Evolutionary conservation across 176 grass and related monocot species (phyloP), one percentile per base, ranked within the genome.

Genomic region (Bonia amplexicaulis): DNA sequence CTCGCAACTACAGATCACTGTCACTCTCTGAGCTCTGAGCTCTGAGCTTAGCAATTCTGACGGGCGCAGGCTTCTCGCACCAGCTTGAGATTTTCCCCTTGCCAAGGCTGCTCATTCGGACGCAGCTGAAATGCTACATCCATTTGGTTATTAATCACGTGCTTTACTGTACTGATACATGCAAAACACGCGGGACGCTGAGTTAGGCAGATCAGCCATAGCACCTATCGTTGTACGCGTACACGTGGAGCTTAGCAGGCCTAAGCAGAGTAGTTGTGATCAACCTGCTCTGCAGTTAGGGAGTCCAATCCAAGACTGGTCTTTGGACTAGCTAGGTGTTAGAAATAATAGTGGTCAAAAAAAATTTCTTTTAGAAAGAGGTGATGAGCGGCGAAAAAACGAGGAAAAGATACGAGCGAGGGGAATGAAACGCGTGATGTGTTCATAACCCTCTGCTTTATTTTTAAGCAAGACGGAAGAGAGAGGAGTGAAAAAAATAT

Each of bases 181-280:
- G 8, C 60, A 9, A 19, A 16, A 62, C 42, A 23, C 49, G 12
- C 52, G 59, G 31, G 42, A 42, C 33, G 26, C 19, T 33, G 31
- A 10, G 80, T 87, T 83, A 60, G 74, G 85, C 85, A 40, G 66
- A 87, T 71, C 49, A 74, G 85, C 85, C 80, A 61, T 19, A 75
- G 80, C 41, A 73, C 61, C 75, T 65, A 29, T 75, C 13, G 31
- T 15, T 86, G 74, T 63, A 33, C 5, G 27, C 70, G 63, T 5
- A 33, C 76, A 52, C 51, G 31, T 81, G 82, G 82, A 53, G 5
- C 49, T 48, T 78, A 70, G 65, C 45, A 41, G 17, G 64, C 77
- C 2, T 31, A 16, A 53, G 61, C 75, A 87, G 60, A 87, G 80
- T 64, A 90, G 75, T 48, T 83, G 80, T 42, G 81, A 52, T 12